phyloP scores from a whole-genome alignment of 768 basidiomycete genomes.

The Leccinum arenicola region DNA sequence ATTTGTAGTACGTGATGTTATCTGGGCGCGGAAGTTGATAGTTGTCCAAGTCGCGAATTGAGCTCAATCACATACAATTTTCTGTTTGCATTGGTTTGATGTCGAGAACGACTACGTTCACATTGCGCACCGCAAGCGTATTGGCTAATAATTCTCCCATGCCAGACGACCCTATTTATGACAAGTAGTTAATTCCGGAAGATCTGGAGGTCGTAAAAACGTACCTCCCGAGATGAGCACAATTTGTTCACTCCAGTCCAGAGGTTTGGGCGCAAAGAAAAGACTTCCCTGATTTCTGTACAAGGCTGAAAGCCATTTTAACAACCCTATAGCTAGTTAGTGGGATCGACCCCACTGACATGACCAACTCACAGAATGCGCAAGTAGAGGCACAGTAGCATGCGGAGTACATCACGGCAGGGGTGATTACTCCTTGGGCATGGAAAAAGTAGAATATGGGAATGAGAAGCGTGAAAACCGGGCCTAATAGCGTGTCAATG shows the following conservation, averaged over 20 bases:
- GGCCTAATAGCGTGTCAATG: constrained; percentile 46
- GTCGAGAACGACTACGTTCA: constrained; percentile 84
- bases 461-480: constrained; percentile 80
- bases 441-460: constrained; percentile 79
- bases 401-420: constrained; percentile 48
- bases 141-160: constrained; percentile 87
- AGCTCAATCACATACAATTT: constrained; percentile 51
- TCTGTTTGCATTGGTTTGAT: constrained; percentile 73
- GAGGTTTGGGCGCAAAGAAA: constrained; percentile 53
- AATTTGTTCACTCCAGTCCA: constrained; percentile 89
- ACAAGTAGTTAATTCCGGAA: neutral
- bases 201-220: constrained; percentile 14
- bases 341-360: neutral
- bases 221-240: constrained; percentile 89
- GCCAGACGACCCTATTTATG: constrained; percentile 73
- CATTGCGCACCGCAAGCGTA: constrained; percentile 79
- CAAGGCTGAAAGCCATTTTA: constrained; percentile 67
- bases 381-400: constrained; percentile 60
- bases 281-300: constrained; percentile 74
- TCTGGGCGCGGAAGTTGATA: constrained; percentile 39
- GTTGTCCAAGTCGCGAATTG: neutral
- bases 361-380: constrained; percentile 57
- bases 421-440: constrained; percentile 50
- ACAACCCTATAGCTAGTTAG: constrained; percentile 46
- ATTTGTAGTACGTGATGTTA: constrained; percentile 83